These are phyloP conservation scores for Amanita fuliginea DNA, from an alignment of 768 basidiomycete species.

Conservation along the genomic window DNA sequence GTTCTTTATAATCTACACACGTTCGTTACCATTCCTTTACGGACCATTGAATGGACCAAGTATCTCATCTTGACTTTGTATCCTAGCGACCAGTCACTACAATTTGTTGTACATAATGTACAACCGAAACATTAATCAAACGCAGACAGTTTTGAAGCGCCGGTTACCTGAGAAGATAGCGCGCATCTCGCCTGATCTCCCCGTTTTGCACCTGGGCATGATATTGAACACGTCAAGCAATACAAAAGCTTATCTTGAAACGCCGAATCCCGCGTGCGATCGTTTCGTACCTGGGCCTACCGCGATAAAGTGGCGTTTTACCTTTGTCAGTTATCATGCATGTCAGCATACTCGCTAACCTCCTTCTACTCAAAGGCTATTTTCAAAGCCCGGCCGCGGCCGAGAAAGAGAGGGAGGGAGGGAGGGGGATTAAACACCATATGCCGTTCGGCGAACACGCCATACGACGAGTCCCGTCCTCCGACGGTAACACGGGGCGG, in stretches of 20 bases:
- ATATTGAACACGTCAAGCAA: too few relatives aligned
- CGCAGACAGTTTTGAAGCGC: background rate
- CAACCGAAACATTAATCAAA: too few relatives aligned
- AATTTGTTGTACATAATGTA: background rate
- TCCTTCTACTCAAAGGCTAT: slow-evolving; percentile 22
- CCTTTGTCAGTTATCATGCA: background rate
- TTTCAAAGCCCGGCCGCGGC: too few relatives aligned
- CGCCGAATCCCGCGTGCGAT: background rate
- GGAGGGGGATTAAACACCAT: too few relatives aligned
- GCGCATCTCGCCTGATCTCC: too few relatives aligned
- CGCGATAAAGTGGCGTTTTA: background rate
- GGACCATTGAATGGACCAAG: background rate
- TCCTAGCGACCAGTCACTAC: background rate
- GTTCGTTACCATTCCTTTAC: background rate
- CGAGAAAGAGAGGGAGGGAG: too few relatives aligned
- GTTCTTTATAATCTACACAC: background rate
- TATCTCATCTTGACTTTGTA: background rate
- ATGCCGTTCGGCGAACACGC: too few relatives aligned
- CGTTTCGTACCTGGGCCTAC: too few relatives aligned
- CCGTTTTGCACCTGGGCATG: background rate
- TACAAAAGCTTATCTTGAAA: background rate
- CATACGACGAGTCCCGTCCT: too few relatives aligned
- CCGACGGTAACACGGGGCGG: too few relatives aligned
- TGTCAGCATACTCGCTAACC: slow-evolving; percentile 13
- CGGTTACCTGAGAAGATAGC: background rate